phyloP scores from a whole-genome alignment of 2,329 filamentous ascomycete genomes.

The Xylariaceae sp. region DNA sequence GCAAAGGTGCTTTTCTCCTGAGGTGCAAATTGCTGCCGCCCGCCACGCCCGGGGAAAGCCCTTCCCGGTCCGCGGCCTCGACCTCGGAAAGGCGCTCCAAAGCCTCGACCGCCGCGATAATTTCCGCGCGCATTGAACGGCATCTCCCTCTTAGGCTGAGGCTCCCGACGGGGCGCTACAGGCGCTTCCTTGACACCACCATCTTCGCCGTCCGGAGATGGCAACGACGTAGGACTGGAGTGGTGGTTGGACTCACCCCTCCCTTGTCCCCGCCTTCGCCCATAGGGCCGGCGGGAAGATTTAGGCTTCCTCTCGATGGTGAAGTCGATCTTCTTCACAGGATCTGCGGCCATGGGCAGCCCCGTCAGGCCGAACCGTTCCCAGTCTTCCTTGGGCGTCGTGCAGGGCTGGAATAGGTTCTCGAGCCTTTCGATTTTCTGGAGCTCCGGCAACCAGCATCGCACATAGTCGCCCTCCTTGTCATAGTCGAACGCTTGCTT shows the following conservation, averaged over 20 bases:
- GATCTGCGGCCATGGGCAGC: constrained; percentile 61
- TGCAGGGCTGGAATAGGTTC: constrained; percentile 67
- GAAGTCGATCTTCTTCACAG: constrained; percentile 61
- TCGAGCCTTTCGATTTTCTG: constrained; percentile 45
- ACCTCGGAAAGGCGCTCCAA: constrained; percentile 18
- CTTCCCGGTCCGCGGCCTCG: constrained; percentile 22
- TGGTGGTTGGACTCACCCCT: constrained; percentile 13
- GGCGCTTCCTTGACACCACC: not conserved
- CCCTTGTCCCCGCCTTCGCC: constrained; percentile 28
- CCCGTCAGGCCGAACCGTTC: constrained; percentile 50
- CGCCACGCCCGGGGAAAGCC: constrained; percentile 23
- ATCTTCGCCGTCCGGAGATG: not conserved
- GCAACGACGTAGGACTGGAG: constrained; percentile 7
- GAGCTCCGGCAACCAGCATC: constrained; percentile 68
- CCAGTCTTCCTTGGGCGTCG: constrained; percentile 53
- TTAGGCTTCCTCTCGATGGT: constrained; percentile 47
- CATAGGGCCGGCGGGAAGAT: constrained; percentile 30
- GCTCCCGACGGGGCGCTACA: constrained; percentile 3
- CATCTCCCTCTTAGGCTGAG: constrained; percentile 4
- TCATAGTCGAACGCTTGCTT: constrained; percentile 79
- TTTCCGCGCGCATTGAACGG: constrained; percentile 16
- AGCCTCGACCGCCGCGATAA: constrained; percentile 23
- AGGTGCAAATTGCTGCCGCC: constrained; percentile 10
- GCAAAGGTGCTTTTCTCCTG: constrained; percentile 13
- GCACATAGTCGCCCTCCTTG: constrained; percentile 61